phyloP scores from a whole-genome alignment of 2,329 filamentous ascomycete species.

The Cladosporium colombiae region DNA sequence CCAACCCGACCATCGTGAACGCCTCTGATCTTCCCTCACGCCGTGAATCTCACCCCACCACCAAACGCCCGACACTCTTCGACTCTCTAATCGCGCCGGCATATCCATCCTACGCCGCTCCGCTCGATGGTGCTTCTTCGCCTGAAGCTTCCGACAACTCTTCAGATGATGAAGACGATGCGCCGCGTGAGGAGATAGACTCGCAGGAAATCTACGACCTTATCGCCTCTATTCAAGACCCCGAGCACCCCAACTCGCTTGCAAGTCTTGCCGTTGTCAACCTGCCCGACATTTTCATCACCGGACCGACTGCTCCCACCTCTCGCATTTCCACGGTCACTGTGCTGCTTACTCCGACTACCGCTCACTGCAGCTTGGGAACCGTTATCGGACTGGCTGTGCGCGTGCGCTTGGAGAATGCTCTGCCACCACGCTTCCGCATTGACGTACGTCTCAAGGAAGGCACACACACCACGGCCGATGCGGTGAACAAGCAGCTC shows the following conservation, averaged over 20 bases:
- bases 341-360: conserved; percentile 91
- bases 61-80: conserved; percentile 54
- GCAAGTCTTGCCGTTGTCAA: conserved; percentile 94
- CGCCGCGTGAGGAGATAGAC: conserved; percentile 79
- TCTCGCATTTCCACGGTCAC: conserved; percentile 71
- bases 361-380: conserved; percentile 93
- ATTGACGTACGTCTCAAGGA: conserved; percentile 93
- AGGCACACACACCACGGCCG: conserved; percentile 90
- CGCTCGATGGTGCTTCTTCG: conserved; percentile 26
- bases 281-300: conserved; percentile 86
- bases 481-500: conserved; percentile 95
- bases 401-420: conserved; percentile 85
- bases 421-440: conserved; percentile 85
- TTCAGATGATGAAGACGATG: conserved; percentile 57
- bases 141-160: conserved; percentile 52
- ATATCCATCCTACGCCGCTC: conserved; percentile 49
- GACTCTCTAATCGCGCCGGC: conserved; percentile 51
- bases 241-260: conserved; percentile 91
- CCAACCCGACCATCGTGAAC: conserved; percentile 90
- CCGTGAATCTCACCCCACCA: conserved; percentile 50
- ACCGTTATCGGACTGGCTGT: conserved; percentile 96
- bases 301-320: conserved; percentile 62
- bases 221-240: conserved; percentile 91
- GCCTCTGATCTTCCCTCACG: conserved; percentile 85
- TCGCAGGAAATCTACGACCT: conserved; percentile 97